Conservation (phyloP, 345 rosid species). For the Hypericum androsaemum region DNA sequence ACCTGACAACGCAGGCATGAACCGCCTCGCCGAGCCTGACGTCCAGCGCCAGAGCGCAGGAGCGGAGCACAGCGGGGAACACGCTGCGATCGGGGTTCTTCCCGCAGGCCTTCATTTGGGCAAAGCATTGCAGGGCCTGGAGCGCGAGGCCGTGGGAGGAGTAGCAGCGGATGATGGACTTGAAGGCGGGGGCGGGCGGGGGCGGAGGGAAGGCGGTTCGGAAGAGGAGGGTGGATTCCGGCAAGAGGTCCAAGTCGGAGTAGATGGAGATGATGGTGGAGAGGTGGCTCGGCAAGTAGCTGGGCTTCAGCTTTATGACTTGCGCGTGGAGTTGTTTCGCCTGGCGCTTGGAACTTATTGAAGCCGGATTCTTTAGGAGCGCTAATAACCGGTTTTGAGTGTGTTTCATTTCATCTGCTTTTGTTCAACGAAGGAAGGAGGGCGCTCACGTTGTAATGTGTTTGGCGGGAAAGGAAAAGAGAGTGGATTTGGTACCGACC, state of each 20-base stretch:
- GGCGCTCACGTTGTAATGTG: no score
- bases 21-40: constrained; percentile 56
- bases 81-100: constrained; percentile 50
- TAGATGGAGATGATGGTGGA: constrained; percentile 51
- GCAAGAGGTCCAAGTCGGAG: constrained; percentile 45
- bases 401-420: no score
- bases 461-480: no score
- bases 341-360: constrained; percentile 31
- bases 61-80: constrained; percentile 64
- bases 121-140: constrained; percentile 38
- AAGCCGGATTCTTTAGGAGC: constrained; percentile 27
- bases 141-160: constrained; percentile 33
- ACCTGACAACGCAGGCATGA: constrained; percentile 58
- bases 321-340: constrained; percentile 73
- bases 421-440: no score
- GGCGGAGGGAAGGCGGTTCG: constrained; percentile 42
- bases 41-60: constrained; percentile 46
- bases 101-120: constrained; percentile 50
- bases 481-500: no score
- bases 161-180: constrained; percentile 59
- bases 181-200: constrained; percentile 61
- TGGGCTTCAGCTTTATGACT: constrained; percentile 36
- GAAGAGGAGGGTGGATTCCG: constrained; percentile 41
- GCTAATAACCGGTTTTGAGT: not conserved
- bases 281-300: constrained; percentile 19